Evolutionary conservation across 2,329 filamentous ascomycete species (phyloP).

Genomic region (Annulohypoxylon truncatum): DNA sequence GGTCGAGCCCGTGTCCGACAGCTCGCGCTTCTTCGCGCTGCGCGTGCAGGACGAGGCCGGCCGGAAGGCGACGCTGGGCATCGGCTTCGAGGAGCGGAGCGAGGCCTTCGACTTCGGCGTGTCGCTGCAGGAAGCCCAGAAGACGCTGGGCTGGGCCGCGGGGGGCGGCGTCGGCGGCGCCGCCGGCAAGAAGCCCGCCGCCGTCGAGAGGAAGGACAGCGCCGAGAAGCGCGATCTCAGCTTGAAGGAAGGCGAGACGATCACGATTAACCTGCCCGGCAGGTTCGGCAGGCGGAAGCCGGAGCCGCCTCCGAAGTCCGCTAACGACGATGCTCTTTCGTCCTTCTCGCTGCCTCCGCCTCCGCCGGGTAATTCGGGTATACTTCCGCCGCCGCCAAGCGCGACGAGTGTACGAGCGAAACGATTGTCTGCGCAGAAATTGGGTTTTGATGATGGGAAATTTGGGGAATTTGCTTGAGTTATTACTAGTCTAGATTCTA

Average conservation of each 20-base stretch:
- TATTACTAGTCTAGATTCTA: constrained; percentile 5
- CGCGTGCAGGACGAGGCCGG: constrained; percentile 80
- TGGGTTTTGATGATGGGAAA: constrained; percentile 88
- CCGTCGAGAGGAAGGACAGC: constrained; percentile 54
- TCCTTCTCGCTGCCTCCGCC: constrained; percentile 82
- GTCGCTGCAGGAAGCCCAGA: constrained; percentile 80
- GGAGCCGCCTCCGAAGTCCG: constrained; percentile 46
- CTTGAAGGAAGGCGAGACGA: constrained; percentile 89
- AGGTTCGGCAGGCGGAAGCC: constrained; percentile 63
- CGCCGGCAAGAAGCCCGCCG: constrained; percentile 51
- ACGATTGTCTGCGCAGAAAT: constrained; percentile 67
- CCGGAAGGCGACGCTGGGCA: constrained; percentile 81
- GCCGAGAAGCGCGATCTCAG: constrained; percentile 80
- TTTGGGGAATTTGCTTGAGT: constrained; percentile 79
- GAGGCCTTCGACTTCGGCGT: constrained; percentile 90
- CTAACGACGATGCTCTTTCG: constrained; percentile 51
- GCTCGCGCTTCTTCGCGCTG: constrained; percentile 85
- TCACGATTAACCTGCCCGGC: constrained; percentile 80
- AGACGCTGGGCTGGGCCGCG: constrained; percentile 72
- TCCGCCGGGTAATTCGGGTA: constrained; percentile 57
- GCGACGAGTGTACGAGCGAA: constrained; percentile 70
- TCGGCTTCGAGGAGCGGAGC: constrained; percentile 87
- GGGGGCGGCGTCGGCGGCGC: too few species aligned
- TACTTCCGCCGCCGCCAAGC: constrained; percentile 75
- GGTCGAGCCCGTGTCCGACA: constrained; percentile 84